Evolutionary conservation across 495 filamentous ascomycete genomes (phyloP).

Genomic region (Lophiotrema nucula): DNA sequence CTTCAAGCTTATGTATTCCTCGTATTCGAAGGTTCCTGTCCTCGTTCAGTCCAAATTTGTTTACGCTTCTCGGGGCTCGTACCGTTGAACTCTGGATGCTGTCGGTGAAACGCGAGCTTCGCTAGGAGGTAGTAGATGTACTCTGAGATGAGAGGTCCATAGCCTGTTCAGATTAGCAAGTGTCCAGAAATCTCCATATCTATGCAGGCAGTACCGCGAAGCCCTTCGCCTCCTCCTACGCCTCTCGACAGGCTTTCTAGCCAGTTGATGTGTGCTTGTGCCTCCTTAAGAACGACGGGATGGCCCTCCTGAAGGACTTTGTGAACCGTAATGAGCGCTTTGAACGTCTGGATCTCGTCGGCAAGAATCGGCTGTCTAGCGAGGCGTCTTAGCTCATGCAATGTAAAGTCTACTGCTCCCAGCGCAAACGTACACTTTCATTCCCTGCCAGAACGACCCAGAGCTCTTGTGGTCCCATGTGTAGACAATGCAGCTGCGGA

Average conservation of each 20-base stretch:
- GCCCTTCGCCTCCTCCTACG: constrained; percentile 71
- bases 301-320: constrained; percentile 97
- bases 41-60: constrained; percentile 2
- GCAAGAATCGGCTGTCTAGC: constrained; percentile 87
- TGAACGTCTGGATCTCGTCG: constrained; percentile 68
- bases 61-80: constrained; percentile 27
- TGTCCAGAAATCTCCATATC: background rate
- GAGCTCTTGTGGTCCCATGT: constrained; percentile 99
- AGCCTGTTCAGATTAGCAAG: constrained; percentile 55
- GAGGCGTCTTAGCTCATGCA: constrained; percentile 6
- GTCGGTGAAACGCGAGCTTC: constrained; percentile 89
- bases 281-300: constrained; percentile 80
- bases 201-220: constrained; percentile 56
- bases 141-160: constrained; percentile 87
- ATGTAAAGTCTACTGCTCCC: background rate
- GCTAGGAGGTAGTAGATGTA: constrained; percentile 92
- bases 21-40: constrained; percentile 85
- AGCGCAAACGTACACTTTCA: constrained; percentile 78
- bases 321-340: constrained; percentile 64
- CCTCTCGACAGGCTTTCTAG: constrained; percentile 88
- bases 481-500: constrained; percentile 95
- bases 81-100: constrained; percentile 98
- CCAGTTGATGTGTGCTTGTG: constrained; percentile 85
- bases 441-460: constrained; percentile 91
- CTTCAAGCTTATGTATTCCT: constrained; percentile 97